Percentiles rank a stretch among this genome's conserved stretches.
Conservation (phyloP, 805 yeast genomes). For the Pichia membranifaciens region DNA sequence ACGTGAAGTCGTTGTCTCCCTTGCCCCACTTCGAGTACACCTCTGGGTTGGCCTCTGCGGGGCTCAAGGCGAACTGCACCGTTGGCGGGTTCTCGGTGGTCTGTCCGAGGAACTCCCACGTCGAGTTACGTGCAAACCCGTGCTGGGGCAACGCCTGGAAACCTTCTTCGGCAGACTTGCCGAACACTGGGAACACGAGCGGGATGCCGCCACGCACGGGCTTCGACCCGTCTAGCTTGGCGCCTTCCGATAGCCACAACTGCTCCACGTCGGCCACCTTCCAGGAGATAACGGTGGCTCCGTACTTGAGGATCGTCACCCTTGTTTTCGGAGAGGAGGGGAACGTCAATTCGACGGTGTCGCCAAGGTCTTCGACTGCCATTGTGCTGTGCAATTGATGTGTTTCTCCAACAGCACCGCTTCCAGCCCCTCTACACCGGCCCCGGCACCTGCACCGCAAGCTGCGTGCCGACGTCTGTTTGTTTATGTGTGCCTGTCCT, state of each 20-base stretch:
- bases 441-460: no score
- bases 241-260: constrained; percentile 73
- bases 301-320: constrained; percentile 72
- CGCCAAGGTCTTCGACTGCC: constrained; percentile 64
- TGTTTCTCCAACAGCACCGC: no score
- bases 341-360: constrained; percentile 53
- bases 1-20: constrained; percentile 62
- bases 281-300: constrained; percentile 91
- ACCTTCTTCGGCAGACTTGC: constrained; percentile 57
- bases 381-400: constrained; percentile 35
- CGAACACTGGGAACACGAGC: constrained; percentile 89
- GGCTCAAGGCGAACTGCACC: constrained; percentile 86
- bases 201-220: constrained; percentile 99
- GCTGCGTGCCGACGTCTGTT: no score
- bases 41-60: constrained; percentile 69
- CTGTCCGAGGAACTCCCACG: constrained; percentile 94
- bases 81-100: constrained; percentile 63
- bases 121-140: constrained; percentile 87
- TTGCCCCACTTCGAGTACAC: constrained; percentile 51
- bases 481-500: no score
- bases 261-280: constrained; percentile 63
- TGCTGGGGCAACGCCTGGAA: constrained; percentile 82
- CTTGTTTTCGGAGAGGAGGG: constrained; percentile 46
- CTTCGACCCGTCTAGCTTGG: constrained; percentile 83
- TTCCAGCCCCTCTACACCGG: no score